phyloP scores from a whole-genome alignment of 371 early-diverging fungal genomes.

The Capillidium rhysosporum region DNA sequence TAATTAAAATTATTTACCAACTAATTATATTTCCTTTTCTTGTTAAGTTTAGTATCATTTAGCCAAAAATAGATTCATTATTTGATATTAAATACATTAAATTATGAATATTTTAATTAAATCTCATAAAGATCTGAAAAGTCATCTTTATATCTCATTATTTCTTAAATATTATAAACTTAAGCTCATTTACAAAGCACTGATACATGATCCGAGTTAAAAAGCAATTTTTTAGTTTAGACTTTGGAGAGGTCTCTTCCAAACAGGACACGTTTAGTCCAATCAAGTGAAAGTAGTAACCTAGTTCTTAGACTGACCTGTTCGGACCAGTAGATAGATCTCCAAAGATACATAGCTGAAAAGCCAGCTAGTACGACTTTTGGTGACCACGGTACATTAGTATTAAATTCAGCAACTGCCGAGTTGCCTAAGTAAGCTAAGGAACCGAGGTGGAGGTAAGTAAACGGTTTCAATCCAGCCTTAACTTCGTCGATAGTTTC shows the following conservation, averaged over 20 bases:
- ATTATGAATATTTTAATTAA: too few relatives aligned
- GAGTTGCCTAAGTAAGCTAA: slow-evolving; percentile 67
- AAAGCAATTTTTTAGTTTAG: too few relatives aligned
- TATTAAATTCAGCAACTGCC: slow-evolving; percentile 40
- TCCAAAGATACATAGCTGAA: slow-evolving; percentile 40
- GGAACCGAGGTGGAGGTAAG: slow-evolving; percentile 49
- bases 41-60: too few relatives aligned
- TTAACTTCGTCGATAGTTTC: slow-evolving; percentile 4
- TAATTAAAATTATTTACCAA: too few relatives aligned
- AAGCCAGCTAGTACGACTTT: slow-evolving; percentile 29
- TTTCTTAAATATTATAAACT: too few relatives aligned
- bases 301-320: slow-evolving; percentile 30
- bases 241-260: slow-evolving; percentile 40
- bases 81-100: too few relatives aligned
- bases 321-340: slow-evolving; percentile 40
- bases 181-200: too few relatives aligned
- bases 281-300: slow-evolving; percentile 33
- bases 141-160: too few relatives aligned
- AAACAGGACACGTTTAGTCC: slow-evolving; percentile 33
- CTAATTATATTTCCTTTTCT: too few relatives aligned
- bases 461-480: slow-evolving; percentile 24
- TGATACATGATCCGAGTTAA: too few relatives aligned
- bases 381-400: slow-evolving; percentile 11
- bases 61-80: too few relatives aligned
- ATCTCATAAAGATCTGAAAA: too few relatives aligned